Conservation (phyloP, 2,329 filamentous ascomycete genomes). For the Chaetomium olivaceum region DNA sequence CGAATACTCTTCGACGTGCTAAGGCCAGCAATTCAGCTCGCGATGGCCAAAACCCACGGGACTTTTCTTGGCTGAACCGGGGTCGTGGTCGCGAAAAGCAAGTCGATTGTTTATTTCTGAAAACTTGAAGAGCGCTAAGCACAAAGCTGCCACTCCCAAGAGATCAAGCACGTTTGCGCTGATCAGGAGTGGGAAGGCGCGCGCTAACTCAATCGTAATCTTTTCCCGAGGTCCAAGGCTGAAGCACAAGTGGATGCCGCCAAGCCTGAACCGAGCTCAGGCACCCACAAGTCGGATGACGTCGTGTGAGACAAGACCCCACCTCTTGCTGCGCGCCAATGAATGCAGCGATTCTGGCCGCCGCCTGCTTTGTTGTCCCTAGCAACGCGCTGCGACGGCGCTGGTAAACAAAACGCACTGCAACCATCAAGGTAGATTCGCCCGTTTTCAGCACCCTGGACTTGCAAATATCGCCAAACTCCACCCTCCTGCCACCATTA, state of each 20-base stretch:
- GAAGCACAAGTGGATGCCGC: not conserved
- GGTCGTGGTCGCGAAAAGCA: too few relatives aligned
- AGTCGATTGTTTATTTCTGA: not conserved
- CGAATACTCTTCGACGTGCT: not conserved
- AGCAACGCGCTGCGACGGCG: conserved; percentile 20
- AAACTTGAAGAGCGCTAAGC: too few relatives aligned
- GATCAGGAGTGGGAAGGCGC: not conserved
- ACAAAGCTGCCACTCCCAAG: not conserved
- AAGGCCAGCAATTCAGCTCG: not conserved
- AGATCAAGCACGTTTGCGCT: not conserved
- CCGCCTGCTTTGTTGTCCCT: conserved; percentile 20
- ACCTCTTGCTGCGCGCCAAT: conserved; percentile 16
- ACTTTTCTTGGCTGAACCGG: not conserved
- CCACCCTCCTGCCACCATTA: conserved; percentile 26
- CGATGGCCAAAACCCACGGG: not conserved
- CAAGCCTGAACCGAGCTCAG: not conserved
- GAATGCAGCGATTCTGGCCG: not conserved
- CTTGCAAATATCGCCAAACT: conserved; percentile 27
- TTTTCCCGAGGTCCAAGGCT: not conserved
- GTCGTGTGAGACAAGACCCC: not conserved
- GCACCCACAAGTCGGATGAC: not conserved
- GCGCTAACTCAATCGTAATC: not conserved
- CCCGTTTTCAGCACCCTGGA: conserved; percentile 26
- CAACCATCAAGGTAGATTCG: conserved; percentile 25
- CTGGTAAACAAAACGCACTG: conserved; percentile 28